Percentiles rank a stretch among this genome's conserved stretches.
These are phyloP conservation scores for Xylariaceae sp. DNA, from an alignment of 2,329 filamentous ascomycete species.

Conservation along the genomic window DNA sequence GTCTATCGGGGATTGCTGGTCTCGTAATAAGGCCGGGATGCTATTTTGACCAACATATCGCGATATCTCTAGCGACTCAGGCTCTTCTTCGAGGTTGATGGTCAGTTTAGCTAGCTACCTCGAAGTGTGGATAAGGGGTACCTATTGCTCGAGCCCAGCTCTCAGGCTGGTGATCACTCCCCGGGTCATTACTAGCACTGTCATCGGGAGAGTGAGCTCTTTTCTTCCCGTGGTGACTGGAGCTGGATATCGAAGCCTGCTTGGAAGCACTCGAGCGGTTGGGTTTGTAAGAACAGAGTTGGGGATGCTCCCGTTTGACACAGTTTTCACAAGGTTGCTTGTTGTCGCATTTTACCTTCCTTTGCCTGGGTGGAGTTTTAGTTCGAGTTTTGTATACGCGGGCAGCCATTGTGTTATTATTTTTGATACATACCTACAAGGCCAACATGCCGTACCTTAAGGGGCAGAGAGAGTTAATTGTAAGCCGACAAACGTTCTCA, in stretches of 20 bases:
- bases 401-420: neutral
- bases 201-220: slow-evolving; percentile 48
- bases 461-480: slow-evolving; percentile 1
- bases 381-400: slow-evolving; percentile 3
- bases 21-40: slow-evolving; percentile 66
- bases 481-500: slow-evolving; percentile 20
- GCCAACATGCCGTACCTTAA: slow-evolving; percentile 66
- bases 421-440: slow-evolving; percentile 46
- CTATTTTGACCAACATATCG: slow-evolving; percentile 69
- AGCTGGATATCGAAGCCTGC: slow-evolving; percentile 36
- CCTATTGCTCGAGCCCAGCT: slow-evolving; percentile 39
- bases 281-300: slow-evolving; percentile 68
- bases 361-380: slow-evolving; percentile 47
- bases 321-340: slow-evolving; percentile 71
- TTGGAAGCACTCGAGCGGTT: slow-evolving; percentile 50
- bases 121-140: slow-evolving; percentile 18
- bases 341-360: slow-evolving; percentile 72
- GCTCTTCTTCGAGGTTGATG: slow-evolving; percentile 46
- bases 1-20: slow-evolving; percentile 59
- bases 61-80: slow-evolving; percentile 56
- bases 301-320: slow-evolving; percentile 65
- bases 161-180: slow-evolving; percentile 39
- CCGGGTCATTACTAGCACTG: slow-evolving; percentile 41
- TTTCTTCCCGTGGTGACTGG: slow-evolving; percentile 41
- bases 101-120: slow-evolving; percentile 16